Evolutionary conservation across 805 yeast genomes (phyloP), one percentile per base, ranked within the genome.

Genomic region (Kodamaea restingae): DNA sequence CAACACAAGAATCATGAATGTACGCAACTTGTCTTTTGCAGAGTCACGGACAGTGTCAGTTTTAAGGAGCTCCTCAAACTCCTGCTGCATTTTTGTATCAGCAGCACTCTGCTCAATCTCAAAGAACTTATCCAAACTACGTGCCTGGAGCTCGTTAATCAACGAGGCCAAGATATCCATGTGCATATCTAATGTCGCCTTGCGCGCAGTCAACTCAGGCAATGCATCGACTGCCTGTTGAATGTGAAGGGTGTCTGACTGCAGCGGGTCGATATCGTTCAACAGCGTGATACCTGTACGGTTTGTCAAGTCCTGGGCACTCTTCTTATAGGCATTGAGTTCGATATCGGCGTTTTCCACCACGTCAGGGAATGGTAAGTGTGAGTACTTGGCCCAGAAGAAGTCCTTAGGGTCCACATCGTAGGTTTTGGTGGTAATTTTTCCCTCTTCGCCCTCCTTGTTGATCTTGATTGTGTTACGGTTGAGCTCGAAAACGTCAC

Each of bases 291-390:
- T 77, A 28, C 85, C 86, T 1, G 95, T 83, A 47, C 76, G 80
- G 35, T 76, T 75, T 1, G 97, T 88, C 37, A 95, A 71, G 43
- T 84, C 95, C 45, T 81, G 83, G 2, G 97, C 96, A 51, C 88
- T 96, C 41, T 76, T 75, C 49, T 90, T 91, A 63, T 93, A 93
- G 39, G 73, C 71, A 43, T 82, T 78, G 44, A 90, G 71, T 43
- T 88, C 97, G 18, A 73, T 63, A 55, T 93, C 98, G 15, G 95
- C 95, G 61, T 87, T 87, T 60, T 93, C 98, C 24, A 95, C 98
- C n/a, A 95, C 98, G 57, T 91, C 97, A 1, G 98, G 98, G 70
- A 93, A 93, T 27, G 98, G 98, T 41, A 87, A 66, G 36, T 83
- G 83, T 9, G 95, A 73, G 62, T 93, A 90, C 45, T 74, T 72